Conservation (phyloP, 208 protist species). For the Herpetomonas muscarum region DNA sequence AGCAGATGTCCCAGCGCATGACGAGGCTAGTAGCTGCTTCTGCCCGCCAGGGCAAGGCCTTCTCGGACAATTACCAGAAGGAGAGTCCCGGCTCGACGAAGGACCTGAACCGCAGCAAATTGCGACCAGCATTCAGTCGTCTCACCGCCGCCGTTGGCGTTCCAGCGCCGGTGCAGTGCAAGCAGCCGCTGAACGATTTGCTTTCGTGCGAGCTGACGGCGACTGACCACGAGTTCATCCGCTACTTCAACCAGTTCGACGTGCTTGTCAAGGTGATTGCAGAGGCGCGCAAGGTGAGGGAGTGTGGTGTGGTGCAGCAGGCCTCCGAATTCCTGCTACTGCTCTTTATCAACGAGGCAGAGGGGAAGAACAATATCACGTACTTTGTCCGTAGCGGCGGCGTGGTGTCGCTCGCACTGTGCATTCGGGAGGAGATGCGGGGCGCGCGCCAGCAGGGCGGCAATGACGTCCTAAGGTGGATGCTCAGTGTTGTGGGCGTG, state of each 20-base stretch:
- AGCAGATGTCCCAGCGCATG: constrained; percentile 50
- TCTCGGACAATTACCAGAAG: constrained; percentile 80
- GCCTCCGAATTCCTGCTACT: constrained; percentile 31
- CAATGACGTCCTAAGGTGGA: constrained; percentile 28
- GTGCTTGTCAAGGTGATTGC: constrained; percentile 43
- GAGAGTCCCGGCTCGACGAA: constrained; percentile 41
- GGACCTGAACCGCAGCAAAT: constrained; percentile 71
- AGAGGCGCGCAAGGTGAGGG: constrained; percentile 52
- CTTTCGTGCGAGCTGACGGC: constrained; percentile 26
- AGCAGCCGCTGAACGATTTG: constrained; percentile 67
- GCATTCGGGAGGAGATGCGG: constrained; percentile 58
- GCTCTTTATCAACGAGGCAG: constrained; percentile 42
- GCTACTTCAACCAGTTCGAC: constrained; percentile 79
- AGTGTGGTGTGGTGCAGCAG: constrained; percentile 39
- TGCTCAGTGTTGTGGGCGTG: constrained; percentile 40
- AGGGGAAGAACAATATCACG: constrained; percentile 50
- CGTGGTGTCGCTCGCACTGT: constrained; percentile 32
- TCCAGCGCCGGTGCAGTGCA: too few relatives aligned
- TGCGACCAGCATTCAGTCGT: constrained; percentile 53
- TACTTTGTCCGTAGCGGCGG: constrained; percentile 66
- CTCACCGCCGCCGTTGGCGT: constrained; percentile 29
- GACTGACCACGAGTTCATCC: constrained; percentile 74
- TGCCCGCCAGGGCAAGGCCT: constrained; percentile 52
- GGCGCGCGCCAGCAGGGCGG: constrained; percentile 30
- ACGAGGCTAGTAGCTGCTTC: constrained; percentile 31